Conservation (phyloP, 768 basidiomycete species). For the Thelephora ganbajun region DNA sequence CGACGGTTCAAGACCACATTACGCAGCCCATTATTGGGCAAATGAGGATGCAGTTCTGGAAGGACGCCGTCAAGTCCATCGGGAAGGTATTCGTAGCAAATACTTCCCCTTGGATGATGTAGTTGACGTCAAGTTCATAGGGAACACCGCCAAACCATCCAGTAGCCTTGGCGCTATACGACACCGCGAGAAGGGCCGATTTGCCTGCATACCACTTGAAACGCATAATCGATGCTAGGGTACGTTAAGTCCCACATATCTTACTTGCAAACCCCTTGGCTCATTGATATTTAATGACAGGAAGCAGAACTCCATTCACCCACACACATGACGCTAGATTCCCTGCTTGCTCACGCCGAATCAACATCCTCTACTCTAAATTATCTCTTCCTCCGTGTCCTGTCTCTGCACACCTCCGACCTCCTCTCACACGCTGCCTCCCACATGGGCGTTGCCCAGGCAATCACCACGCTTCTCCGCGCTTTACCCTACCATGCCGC, state of each 20-base stretch:
- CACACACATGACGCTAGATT: slow-evolving; percentile 52
- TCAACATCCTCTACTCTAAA: slow-evolving; percentile 67
- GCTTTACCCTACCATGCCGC: slow-evolving; percentile 67
- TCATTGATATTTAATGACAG: slow-evolving; percentile 10
- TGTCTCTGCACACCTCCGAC: slow-evolving; percentile 37
- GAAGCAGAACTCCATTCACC: slow-evolving; percentile 33
- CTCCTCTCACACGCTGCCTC: slow-evolving; percentile 65
- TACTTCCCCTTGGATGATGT: neutral
- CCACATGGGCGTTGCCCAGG: slow-evolving; percentile 67
- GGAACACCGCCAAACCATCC: slow-evolving; percentile 70
- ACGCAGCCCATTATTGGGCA: slow-evolving; percentile 64
- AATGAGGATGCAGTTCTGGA: slow-evolving; percentile 83
- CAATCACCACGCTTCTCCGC: slow-evolving; percentile 56
- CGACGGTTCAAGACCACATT: slow-evolving; percentile 62
- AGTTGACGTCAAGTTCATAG: slow-evolving; percentile 25
- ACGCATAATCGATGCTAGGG: slow-evolving; percentile 75
- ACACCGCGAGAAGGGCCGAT: slow-evolving; percentile 33
- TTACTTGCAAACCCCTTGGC: neutral
- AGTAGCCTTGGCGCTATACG: slow-evolving; percentile 58
- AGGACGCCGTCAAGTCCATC: slow-evolving; percentile 60
- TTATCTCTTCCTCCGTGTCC: slow-evolving; percentile 61
- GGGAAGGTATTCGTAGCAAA: slow-evolving; percentile 34
- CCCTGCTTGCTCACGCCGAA: slow-evolving; percentile 61
- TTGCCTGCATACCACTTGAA: slow-evolving; percentile 67
- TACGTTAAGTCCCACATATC: slow-evolving; percentile 22